A percentile compares a stretch with the other conserved stretches of the same genome.
These are phyloP conservation scores for Chlorella sp. DNA, from an alignment of 139 green algal genomes.

Conservation along the genomic window DNA sequence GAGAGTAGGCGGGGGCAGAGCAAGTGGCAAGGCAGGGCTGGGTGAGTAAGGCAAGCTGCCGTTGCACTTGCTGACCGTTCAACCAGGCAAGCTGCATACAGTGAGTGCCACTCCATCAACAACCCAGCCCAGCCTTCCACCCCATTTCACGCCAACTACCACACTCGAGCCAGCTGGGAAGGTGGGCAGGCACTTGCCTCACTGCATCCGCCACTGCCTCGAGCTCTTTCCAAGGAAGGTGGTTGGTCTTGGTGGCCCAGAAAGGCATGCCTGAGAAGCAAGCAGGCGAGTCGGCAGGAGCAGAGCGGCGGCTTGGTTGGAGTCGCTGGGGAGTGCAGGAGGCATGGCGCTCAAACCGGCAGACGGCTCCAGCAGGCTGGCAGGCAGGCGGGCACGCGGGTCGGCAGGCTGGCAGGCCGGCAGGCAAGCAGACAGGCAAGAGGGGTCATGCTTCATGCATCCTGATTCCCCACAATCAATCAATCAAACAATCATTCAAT, in stretches of 20 bases:
- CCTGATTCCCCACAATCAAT: not conserved
- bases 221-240: constrained; percentile 16
- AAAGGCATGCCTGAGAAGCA: not conserved
- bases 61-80: not conserved
- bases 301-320: not conserved
- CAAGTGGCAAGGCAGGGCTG: too few relatives aligned
- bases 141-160: not conserved
- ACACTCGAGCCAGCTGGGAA: not conserved
- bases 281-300: too few relatives aligned
- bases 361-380: not conserved
- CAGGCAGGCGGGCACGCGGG: not conserved
- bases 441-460: too few relatives aligned
- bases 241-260: not conserved
- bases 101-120: not conserved
- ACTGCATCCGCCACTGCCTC: not conserved
- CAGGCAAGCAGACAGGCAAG: too few relatives aligned
- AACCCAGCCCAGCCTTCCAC: not conserved
- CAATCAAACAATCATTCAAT: too few relatives aligned
- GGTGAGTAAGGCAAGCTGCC: not conserved
- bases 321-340: not conserved
- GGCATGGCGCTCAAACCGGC: not conserved
- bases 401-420: too few relatives aligned
- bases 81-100: not conserved
- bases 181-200: not conserved
- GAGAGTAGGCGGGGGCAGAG: too few relatives aligned